Evolutionary conservation across 441 rosid genomes (phyloP).

Genomic region (Caryocar brasiliense): DNA sequence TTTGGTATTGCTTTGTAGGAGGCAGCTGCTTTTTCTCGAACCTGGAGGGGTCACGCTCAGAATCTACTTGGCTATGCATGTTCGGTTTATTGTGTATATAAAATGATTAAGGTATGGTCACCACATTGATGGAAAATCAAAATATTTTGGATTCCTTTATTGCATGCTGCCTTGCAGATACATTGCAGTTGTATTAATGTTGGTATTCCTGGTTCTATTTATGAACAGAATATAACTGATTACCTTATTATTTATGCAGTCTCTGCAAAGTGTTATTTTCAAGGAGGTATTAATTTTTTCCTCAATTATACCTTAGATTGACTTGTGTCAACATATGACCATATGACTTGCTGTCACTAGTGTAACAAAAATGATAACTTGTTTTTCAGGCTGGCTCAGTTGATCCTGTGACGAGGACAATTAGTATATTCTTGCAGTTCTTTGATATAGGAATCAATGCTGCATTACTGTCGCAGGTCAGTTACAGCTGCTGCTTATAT

Average conservation of each 20-base stretch:
- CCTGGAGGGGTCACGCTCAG: slow-evolving; percentile 98
- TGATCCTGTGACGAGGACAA: slow-evolving; percentile 94
- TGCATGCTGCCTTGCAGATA: not conserved
- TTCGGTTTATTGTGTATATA: slow-evolving; percentile 91
- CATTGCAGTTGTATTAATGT: not conserved
- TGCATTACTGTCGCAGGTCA: slow-evolving; percentile 83
- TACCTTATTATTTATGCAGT: slow-evolving; percentile 50
- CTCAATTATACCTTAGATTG: slow-evolving; percentile 4
- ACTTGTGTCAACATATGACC: slow-evolving; percentile 5
- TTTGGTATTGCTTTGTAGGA: slow-evolving; percentile 42
- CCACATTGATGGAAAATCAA: slow-evolving; percentile 1
- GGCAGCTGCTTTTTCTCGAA: slow-evolving; percentile 96
- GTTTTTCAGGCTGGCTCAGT: slow-evolving; percentile 86
- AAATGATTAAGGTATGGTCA: slow-evolving; percentile 81
- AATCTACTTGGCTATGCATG: slow-evolving; percentile 94
- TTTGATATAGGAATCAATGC: slow-evolving; percentile 97
- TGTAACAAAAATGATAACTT: slow-evolving; percentile 9
- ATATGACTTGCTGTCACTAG: no score
- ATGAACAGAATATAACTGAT: slow-evolving; percentile 18
- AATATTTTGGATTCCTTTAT: slow-evolving; percentile 1
- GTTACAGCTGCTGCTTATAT: slow-evolving; percentile 6
- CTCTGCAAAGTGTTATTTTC: slow-evolving; percentile 96
- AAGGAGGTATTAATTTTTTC: slow-evolving; percentile 61
- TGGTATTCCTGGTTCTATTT: slow-evolving; percentile 1
- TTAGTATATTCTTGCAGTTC: slow-evolving; percentile 86